These are phyloP conservation scores for Fomitopsis pinicola DNA, from an alignment of 1,284 basidiomycete genomes.

Conservation along the genomic window DNA sequence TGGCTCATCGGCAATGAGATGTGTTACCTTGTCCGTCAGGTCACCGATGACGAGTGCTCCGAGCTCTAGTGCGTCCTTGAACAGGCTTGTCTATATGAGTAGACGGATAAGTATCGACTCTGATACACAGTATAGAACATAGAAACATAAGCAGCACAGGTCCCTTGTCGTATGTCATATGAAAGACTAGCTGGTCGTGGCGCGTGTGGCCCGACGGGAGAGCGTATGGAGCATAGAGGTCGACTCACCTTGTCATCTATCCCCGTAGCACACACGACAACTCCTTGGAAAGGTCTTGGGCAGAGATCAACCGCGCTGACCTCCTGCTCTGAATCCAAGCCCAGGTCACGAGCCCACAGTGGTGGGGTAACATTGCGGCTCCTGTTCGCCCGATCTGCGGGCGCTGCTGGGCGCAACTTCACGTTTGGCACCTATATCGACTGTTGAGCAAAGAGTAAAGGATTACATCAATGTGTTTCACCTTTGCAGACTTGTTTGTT, in stretches of 20 bases:
- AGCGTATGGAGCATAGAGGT: neutral
- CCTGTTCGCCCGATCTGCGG: conserved; percentile 13
- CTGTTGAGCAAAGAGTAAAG: neutral
- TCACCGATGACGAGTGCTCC: conserved; percentile 64
- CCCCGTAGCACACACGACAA: conserved; percentile 71
- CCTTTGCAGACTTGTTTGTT: conserved; percentile 44
- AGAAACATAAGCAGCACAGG: neutral
- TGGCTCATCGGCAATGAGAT: conserved; percentile 66
- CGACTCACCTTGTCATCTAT: conserved; percentile 56
- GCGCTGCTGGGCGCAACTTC: conserved; percentile 63
- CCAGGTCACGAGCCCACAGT: conserved; percentile 16
- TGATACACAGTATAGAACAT: neutral
- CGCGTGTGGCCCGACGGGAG: neutral
- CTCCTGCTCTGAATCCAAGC: conserved; percentile 23
- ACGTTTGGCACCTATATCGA: conserved; percentile 64
- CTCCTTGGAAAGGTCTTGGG: conserved; percentile 61
- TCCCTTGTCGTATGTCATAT: no score
- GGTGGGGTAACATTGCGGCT: conserved; percentile 11
- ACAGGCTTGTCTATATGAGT: conserved; percentile 49
- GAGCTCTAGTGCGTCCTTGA: conserved; percentile 70
- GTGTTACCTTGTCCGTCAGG: conserved; percentile 78
- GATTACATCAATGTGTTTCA: neutral
- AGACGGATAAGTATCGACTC: neutral
- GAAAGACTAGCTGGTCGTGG: no score
- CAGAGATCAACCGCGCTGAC: conserved; percentile 42